A percentile compares a stretch with the other conserved stretches of the same genome.
Conservation (phyloP, 2,329 filamentous ascomycete genomes). For the Lasiodiplodia sp. region DNA sequence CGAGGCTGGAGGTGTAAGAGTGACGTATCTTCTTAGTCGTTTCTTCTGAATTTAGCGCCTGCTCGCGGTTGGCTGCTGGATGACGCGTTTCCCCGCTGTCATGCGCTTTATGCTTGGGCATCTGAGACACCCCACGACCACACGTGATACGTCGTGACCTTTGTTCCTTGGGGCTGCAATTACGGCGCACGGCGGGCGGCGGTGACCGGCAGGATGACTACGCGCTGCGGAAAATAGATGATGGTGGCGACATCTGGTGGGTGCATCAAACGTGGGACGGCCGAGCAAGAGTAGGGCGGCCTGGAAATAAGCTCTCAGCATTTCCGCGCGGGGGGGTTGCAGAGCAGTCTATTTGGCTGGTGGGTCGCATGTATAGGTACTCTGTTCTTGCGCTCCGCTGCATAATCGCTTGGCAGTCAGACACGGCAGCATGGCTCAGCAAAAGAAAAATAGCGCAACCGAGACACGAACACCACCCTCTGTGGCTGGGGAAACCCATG, state of each 20-base stretch:
- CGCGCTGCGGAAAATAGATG: not conserved
- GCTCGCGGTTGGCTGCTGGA: not conserved
- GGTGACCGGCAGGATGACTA: not conserved
- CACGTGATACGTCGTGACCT: conserved; percentile 12
- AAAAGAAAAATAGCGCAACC: conserved; percentile 5
- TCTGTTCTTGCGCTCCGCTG: not conserved
- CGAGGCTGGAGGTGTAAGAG: not conserved
- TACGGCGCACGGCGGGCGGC: conserved; percentile 7
- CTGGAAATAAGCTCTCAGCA: not conserved
- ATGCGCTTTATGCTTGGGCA: not conserved
- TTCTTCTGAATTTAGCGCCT: not conserved
- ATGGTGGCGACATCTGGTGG: not conserved
- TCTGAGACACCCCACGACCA: conserved; percentile 6
- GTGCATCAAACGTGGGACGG: conserved; percentile 1
- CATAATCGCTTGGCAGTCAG: not conserved
- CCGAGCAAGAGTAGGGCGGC: not conserved
- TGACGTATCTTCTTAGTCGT: conserved; percentile 12
- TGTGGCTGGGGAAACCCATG: not conserved
- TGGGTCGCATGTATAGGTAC: conserved; percentile 12
- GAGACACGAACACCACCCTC: not conserved
- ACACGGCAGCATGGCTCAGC: conserved; percentile 6
- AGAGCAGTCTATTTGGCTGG: not conserved
- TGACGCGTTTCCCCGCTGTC: conserved; percentile 10
- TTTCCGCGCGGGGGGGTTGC: not conserved
- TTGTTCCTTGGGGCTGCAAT: not conserved